Conservation (phyloP, 352 stramenopile species). For the Phytophthora lateralis region DNA sequence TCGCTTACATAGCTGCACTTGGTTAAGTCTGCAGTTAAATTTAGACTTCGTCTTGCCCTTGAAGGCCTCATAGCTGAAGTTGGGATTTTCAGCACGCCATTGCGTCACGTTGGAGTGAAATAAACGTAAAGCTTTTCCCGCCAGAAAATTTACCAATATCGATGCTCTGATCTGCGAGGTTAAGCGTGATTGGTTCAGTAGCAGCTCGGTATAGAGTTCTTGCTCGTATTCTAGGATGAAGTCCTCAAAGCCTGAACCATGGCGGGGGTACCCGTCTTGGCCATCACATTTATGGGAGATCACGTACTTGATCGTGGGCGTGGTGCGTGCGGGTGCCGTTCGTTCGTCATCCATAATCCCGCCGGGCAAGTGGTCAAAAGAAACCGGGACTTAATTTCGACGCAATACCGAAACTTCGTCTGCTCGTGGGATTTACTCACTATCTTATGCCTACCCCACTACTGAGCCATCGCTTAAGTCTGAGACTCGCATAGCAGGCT, state of each 20-base stretch:
- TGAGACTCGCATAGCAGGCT: too few species aligned
- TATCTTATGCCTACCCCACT: too few species aligned
- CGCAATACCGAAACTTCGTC: too few species aligned
- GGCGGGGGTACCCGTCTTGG: slow-evolving; percentile 12
- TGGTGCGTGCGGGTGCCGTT: background rate
- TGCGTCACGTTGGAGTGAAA: slow-evolving; percentile 12
- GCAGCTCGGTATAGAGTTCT: background rate
- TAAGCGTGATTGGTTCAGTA: slow-evolving; percentile 10
- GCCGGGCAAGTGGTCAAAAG: too few species aligned
- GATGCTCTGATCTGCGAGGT: slow-evolving; percentile 7
- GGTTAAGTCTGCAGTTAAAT: slow-evolving; percentile 15
- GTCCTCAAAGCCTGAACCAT: slow-evolving; percentile 17
- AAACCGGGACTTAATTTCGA: too few species aligned
- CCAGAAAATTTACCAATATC: slow-evolving; percentile 11
- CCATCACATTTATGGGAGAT: slow-evolving; percentile 9
- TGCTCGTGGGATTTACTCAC: too few species aligned
- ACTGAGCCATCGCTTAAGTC: too few species aligned
- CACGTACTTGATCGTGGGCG: slow-evolving; percentile 6
- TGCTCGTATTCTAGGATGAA: slow-evolving; percentile 20
- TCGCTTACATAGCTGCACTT: slow-evolving; percentile 17
- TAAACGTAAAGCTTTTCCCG: slow-evolving; percentile 9
- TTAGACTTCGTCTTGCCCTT: background rate
- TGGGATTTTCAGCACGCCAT: slow-evolving; percentile 5
- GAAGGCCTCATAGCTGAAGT: slow-evolving; percentile 10
- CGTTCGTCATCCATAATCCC: too few species aligned